phyloP scores from a whole-genome alignment of 768 basidiomycete species.

The Suillus bovinus region DNA sequence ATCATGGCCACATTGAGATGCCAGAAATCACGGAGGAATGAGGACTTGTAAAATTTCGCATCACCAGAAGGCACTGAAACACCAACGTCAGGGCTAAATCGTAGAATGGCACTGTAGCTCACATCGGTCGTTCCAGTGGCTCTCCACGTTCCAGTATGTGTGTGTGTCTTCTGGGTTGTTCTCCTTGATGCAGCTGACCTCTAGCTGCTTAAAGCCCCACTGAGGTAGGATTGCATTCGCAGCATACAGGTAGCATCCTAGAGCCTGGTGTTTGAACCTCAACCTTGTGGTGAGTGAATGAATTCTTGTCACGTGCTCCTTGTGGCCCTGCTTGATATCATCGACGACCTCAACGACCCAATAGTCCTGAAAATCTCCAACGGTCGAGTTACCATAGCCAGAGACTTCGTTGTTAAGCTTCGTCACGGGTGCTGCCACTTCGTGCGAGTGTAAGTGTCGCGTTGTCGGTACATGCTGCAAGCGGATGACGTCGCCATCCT shows the following conservation, averaged over 20 bases:
- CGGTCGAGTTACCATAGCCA: constrained; percentile 86
- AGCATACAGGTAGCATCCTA: constrained; percentile 89
- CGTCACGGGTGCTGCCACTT: constrained; percentile 82
- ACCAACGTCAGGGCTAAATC: constrained; percentile 1
- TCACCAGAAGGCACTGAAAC: constrained; percentile 78
- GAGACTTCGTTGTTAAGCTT: constrained; percentile 92
- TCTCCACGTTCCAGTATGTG: constrained; percentile 98
- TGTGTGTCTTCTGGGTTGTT: constrained; percentile 78
- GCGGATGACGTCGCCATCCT: constrained; percentile 76
- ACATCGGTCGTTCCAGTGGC: constrained; percentile 95
- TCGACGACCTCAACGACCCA: constrained; percentile 96
- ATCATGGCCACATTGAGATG: constrained; percentile 99
- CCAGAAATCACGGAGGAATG: constrained; percentile 97
- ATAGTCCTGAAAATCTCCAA: constrained; percentile 88
- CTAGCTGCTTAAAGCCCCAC: constrained; percentile 99
- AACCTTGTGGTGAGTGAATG: constrained; percentile 91
- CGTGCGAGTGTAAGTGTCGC: constrained; percentile 92
- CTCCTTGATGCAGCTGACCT: constrained; percentile 91
- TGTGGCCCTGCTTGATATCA: constrained; percentile 69
- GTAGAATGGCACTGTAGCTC: constrained; percentile 36
- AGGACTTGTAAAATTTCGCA: constrained; percentile 81
- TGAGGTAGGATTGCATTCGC: constrained; percentile 89
- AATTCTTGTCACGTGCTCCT: constrained; percentile 61
- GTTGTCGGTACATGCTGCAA: constrained; percentile 81
- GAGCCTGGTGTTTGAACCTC: constrained; percentile 72